These are phyloP conservation scores for Fraxinus paxiana DNA, from an alignment of 305 asterid species.

Conservation along the genomic window DNA sequence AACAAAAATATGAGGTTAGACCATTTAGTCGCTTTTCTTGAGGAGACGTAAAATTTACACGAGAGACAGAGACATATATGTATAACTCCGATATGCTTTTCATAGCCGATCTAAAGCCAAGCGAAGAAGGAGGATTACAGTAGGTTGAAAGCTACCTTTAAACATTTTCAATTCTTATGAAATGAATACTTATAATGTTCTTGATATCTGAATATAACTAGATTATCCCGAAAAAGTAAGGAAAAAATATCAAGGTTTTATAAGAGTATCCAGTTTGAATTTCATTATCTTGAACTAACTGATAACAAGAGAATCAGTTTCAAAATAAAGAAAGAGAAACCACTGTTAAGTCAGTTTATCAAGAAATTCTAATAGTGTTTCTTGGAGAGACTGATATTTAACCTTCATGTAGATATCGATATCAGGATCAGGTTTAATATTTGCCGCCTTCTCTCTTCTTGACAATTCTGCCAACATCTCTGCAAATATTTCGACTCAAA, in stretches of 20 bases:
- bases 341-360: background rate
- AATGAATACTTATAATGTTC: background rate
- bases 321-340: background rate
- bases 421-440: conserved; percentile 75
- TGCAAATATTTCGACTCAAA: conserved; percentile 25
- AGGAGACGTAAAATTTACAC: background rate
- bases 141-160: background rate
- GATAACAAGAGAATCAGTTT: background rate
- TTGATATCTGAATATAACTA: background rate
- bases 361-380: background rate
- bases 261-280: background rate
- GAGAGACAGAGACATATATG: background rate
- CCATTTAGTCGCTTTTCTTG: background rate
- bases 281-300: background rate
- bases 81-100: background rate
- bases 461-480: conserved; percentile 79
- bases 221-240: background rate
- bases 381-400: background rate
- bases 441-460: conserved; percentile 80
- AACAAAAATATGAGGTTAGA: background rate
- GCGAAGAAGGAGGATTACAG: background rate
- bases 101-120: background rate
- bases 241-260: background rate
- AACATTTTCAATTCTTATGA: background rate
- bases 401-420: conserved; percentile 87